Evolutionary conservation across 352 stramenopile genomes (phyloP).

Genomic region (Globisporangium spiculum): DNA sequence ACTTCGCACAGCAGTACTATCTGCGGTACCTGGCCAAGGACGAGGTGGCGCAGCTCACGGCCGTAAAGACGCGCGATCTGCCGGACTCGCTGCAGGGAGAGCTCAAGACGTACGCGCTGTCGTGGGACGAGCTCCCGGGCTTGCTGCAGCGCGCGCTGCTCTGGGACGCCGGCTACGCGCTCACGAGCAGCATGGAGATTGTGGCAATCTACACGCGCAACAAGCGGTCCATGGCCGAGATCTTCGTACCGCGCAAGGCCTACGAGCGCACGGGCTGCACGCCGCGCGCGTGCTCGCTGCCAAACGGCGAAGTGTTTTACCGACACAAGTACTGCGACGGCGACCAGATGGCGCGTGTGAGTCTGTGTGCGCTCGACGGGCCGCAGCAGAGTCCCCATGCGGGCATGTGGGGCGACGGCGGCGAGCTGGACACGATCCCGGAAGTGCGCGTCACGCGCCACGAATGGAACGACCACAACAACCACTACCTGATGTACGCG

Average conservation of each 20-base stretch:
- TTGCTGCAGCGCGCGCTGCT: conserved; percentile 66
- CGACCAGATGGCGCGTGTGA: conserved; percentile 33
- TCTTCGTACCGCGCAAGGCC: conserved; percentile 54
- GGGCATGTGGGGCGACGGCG: conserved; percentile 59
- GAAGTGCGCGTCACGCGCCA: conserved; percentile 55
- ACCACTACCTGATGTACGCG: conserved; percentile 49
- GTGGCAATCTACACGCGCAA: conserved; percentile 59
- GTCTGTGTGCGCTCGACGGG: conserved; percentile 56
- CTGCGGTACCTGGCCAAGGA: conserved; percentile 37
- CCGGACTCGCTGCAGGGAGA: conserved; percentile 27
- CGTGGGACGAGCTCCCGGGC: conserved; percentile 46
- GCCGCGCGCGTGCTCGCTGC: conserved; percentile 23
- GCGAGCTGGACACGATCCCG: conserved; percentile 42
- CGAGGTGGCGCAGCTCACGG: conserved; percentile 26
- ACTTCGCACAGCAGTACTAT: conserved; percentile 73
- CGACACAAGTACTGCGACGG: conserved; percentile 44
- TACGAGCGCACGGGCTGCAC: conserved; percentile 53
- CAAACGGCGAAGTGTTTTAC: conserved; percentile 32
- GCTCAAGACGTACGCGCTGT: conserved; percentile 35
- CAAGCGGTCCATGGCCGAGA: conserved; percentile 61
- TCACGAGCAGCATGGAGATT: conserved; percentile 33
- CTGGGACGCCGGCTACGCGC: conserved; percentile 65
- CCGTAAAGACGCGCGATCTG: conserved; percentile 23
- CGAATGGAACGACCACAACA: conserved; percentile 30
- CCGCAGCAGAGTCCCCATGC: conserved; percentile 31